Percentiles rank a stretch among this genome's conserved stretches.
phyloP scores from a whole-genome alignment of 2,329 filamentous ascomycete species.

The Simplicillium aogashimaense region DNA sequence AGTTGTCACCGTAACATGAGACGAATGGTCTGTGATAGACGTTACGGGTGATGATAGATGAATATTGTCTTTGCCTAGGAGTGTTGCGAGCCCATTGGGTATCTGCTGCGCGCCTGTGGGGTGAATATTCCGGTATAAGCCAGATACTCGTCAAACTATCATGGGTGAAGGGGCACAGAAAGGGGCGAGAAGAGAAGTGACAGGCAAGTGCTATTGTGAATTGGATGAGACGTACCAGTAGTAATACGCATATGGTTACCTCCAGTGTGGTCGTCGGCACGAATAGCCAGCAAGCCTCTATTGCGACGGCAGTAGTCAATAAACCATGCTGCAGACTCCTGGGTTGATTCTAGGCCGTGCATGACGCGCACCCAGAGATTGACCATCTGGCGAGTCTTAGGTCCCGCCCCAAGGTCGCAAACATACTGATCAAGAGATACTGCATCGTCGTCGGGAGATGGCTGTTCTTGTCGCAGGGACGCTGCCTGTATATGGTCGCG shows the following conservation, averaged over 20 bases:
- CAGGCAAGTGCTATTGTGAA: too few species aligned
- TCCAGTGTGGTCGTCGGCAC: slow-evolving; percentile 22
- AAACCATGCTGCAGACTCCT: slow-evolving; percentile 25
- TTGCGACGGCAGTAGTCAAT: slow-evolving; percentile 27
- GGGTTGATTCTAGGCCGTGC: slow-evolving; percentile 23
- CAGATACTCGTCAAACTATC: too few species aligned
- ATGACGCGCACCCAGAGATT: slow-evolving; percentile 26
- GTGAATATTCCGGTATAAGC: too few species aligned
- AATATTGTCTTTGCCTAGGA: slow-evolving; percentile 10
- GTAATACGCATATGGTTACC: slow-evolving; percentile 8
- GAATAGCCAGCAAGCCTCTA: slow-evolving; percentile 20
- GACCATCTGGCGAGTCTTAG: slow-evolving; percentile 20
- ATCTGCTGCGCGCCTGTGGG: slow-evolving; percentile 10
- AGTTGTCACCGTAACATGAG: slow-evolving; percentile 4
- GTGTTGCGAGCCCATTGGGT: slow-evolving; percentile 9
- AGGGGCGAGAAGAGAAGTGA: too few species aligned
- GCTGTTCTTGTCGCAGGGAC: slow-evolving; percentile 14
- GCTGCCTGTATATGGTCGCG: slow-evolving; percentile 24
- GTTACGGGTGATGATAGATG: slow-evolving; percentile 2
- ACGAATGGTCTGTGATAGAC: slow-evolving; percentile 3
- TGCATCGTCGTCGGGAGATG: slow-evolving; percentile 17
- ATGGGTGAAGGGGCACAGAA: too few species aligned
- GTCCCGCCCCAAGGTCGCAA: slow-evolving; percentile 17
- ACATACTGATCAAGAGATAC: slow-evolving; percentile 24
- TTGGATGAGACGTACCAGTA: too few species aligned